These are phyloP conservation scores for Penicillium paneum DNA, from an alignment of 2,329 filamentous ascomycete genomes.

Conservation along the genomic window DNA sequence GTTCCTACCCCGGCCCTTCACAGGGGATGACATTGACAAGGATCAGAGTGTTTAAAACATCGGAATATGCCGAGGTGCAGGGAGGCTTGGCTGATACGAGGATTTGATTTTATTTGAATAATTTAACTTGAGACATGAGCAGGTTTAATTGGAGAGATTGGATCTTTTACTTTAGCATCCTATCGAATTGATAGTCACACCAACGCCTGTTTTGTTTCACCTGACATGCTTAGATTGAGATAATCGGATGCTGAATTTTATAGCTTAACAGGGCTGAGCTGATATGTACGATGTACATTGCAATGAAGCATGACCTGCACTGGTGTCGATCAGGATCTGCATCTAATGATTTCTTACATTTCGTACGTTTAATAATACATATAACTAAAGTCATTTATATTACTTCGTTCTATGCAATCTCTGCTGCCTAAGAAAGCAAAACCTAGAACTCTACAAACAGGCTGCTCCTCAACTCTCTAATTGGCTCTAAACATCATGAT, in stretches of 20 bases:
- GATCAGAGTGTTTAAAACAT: slow-evolving; percentile 9
- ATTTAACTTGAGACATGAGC: background rate
- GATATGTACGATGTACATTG: slow-evolving; percentile 9
- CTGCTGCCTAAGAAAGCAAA: slow-evolving; percentile 11
- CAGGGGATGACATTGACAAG: slow-evolving; percentile 7
- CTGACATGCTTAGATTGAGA: background rate
- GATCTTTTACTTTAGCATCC: background rate
- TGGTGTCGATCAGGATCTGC: slow-evolving; percentile 21
- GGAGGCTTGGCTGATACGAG: background rate
- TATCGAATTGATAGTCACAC: background rate
- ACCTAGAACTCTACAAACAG: slow-evolving; percentile 6
- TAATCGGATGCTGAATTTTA: background rate
- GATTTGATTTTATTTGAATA: background rate
- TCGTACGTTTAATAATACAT: background rate
- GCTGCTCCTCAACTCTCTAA: background rate
- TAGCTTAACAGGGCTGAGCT: slow-evolving; percentile 20
- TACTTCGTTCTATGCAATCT: slow-evolving; percentile 2
- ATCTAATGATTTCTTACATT: background rate
- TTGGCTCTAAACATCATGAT: slow-evolving; percentile 3
- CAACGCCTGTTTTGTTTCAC: background rate
- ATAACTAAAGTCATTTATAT: background rate
- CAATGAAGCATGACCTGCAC: slow-evolving; percentile 20
- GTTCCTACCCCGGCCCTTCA: slow-evolving; percentile 2
- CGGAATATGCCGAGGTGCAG: slow-evolving; percentile 20
- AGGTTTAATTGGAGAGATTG: background rate